phyloP scores from a whole-genome alignment of 495 filamentous ascomycete genomes.

The Neohortaea acidophila region DNA sequence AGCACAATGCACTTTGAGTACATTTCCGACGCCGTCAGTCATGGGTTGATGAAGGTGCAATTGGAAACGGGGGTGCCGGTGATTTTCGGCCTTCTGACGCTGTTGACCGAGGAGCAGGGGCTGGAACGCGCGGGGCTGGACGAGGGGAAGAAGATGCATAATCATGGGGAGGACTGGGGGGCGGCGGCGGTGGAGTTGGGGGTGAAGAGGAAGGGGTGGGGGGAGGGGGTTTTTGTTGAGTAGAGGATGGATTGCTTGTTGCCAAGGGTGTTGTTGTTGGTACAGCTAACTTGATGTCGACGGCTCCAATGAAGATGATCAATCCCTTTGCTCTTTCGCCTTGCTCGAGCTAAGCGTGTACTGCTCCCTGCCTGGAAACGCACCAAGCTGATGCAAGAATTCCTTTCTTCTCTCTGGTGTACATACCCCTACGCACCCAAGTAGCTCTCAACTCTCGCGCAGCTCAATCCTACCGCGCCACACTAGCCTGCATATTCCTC shows the following conservation, averaged over 20 bases:
- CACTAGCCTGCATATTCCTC: neutral
- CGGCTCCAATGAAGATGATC: too few species aligned
- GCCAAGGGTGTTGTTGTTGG: too few species aligned
- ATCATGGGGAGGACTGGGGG: conserved; percentile 31
- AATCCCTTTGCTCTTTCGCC: too few species aligned
- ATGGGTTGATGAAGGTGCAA: conserved; percentile 87
- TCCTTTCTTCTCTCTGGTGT: too few species aligned
- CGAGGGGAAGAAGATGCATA: conserved; percentile 30
- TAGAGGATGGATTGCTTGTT: too few species aligned
- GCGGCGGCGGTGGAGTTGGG: conserved; percentile 57
- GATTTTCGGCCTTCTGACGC: conserved; percentile 82
- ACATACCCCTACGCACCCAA: too few species aligned
- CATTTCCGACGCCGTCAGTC: conserved; percentile 77
- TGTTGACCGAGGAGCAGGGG: conserved; percentile 77
- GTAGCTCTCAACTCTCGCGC: too few species aligned
- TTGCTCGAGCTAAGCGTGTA: too few species aligned
- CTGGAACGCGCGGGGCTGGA: conserved; percentile 65
- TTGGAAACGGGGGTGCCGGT: conserved; percentile 77
- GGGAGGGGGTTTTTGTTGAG: conserved; percentile 41
- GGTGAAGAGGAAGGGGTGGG: conserved; percentile 53
- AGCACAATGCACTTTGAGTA: conserved; percentile 99
- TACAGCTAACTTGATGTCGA: too few species aligned
- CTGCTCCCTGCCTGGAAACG: too few species aligned
- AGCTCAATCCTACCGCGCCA: neutral
- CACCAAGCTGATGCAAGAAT: too few species aligned